These are phyloP conservation scores for Wickerhamiella azyma DNA, from an alignment of 805 yeast species.

Conservation along the genomic window DNA sequence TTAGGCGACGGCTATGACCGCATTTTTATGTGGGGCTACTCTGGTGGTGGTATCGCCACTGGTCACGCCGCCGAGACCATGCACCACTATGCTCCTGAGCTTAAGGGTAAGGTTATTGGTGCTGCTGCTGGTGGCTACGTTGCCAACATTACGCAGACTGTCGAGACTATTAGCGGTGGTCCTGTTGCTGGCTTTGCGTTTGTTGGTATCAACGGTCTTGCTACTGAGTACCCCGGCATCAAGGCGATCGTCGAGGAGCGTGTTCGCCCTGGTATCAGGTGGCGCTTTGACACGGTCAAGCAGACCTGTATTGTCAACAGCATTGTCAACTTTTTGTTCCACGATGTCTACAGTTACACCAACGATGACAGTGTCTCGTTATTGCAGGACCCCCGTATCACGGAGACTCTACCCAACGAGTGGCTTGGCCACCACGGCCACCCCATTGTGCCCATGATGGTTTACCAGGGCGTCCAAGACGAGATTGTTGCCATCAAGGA, in stretches of 20 bases:
- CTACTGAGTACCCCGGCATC: constrained; percentile 20
- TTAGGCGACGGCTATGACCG: constrained; percentile 6
- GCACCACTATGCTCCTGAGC: constrained; percentile 18
- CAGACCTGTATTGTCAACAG: constrained; percentile 12
- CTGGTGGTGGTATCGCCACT: constrained; percentile 18
- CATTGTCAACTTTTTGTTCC: constrained; percentile 10
- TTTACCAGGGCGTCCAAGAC: constrained; percentile 22
- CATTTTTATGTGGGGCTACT: constrained; percentile 20
- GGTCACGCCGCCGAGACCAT: constrained; percentile 21
- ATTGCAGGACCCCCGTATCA: constrained; percentile 11
- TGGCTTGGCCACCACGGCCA: constrained; percentile 13
- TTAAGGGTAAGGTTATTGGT: constrained; percentile 14
- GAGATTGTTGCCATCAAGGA: constrained; percentile 14
- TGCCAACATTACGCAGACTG: constrained; percentile 15
- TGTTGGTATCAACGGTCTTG: constrained; percentile 20
- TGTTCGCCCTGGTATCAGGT: constrained; percentile 10
- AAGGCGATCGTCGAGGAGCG: constrained; percentile 10
- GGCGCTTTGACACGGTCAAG: constrained; percentile 11
- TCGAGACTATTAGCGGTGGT: constrained; percentile 14
- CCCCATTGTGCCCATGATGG: constrained; percentile 13
- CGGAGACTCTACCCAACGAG: constrained; percentile 15
- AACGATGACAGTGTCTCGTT: constrained; percentile 3
- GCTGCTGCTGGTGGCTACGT: constrained; percentile 19
- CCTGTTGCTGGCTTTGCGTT: constrained; percentile 18
- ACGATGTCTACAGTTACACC: constrained; percentile 12